Percentiles rank a stretch among this genome's conserved stretches.
Evolutionary conservation across 1,139 yeast species (phyloP).

Genomic region (Suhomyces ambrosiae): DNA sequence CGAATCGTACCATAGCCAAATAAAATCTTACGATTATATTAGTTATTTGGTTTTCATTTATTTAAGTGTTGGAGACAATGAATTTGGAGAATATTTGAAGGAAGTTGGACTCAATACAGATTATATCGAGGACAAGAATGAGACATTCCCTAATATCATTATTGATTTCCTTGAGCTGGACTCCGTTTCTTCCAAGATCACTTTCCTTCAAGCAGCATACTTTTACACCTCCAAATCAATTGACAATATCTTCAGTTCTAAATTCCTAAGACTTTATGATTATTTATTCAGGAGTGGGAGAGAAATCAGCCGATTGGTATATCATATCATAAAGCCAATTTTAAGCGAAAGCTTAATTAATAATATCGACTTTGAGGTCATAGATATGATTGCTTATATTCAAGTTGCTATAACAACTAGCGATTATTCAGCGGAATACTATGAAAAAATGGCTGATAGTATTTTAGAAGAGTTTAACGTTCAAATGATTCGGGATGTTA

Average conservation of each 20-base stretch:
- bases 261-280: conserved; percentile 54
- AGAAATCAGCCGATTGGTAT: conserved; percentile 46
- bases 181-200: conserved; percentile 43
- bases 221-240: conserved; percentile 52
- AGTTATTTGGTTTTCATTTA: conserved; percentile 57
- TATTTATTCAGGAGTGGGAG: conserved; percentile 42
- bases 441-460: conserved; percentile 12
- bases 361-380: conserved; percentile 31
- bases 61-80: conserved; percentile 50
- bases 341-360: conserved; percentile 41
- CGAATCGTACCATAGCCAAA: too few species aligned
- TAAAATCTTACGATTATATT: conserved; percentile 7
- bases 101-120: conserved; percentile 45
- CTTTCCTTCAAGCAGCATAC: conserved; percentile 54
- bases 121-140: conserved; percentile 31
- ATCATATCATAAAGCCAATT: conserved; percentile 42
- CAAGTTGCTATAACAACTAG: conserved; percentile 24
- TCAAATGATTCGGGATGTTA: conserved; percentile 18
- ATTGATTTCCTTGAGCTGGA: conserved; percentile 52
- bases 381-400: conserved; percentile 33
- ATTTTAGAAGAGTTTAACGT: conserved; percentile 18
- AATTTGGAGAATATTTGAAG: conserved; percentile 47
- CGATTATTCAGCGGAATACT: conserved; percentile 23
- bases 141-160: conserved; percentile 49
- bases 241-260: conserved; percentile 47